Evolutionary conservation across 139 green algal species (phyloP).

Genomic region (Penium margaritaceum): DNA sequence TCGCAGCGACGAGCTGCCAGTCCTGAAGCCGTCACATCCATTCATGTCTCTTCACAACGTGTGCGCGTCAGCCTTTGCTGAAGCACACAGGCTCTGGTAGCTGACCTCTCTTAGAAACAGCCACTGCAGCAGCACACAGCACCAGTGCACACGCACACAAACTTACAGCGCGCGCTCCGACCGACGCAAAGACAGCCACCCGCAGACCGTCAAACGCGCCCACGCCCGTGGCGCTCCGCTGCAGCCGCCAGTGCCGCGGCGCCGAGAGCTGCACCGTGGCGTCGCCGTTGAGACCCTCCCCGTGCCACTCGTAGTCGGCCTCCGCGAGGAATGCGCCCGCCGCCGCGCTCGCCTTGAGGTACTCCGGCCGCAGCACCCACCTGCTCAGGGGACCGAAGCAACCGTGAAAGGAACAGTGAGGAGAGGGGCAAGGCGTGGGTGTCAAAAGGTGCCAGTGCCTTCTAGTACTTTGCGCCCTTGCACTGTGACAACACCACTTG

Average conservation of each 20-base stretch:
- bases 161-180: too few relatives aligned
- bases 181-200: conserved; percentile 20
- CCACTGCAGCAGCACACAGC: too few relatives aligned
- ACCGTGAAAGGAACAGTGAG: not conserved
- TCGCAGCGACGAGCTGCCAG: too few relatives aligned
- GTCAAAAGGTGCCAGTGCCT: not conserved
- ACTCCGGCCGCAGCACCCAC: conserved; percentile 25
- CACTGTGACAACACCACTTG: not conserved
- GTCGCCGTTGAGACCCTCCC: conserved; percentile 12
- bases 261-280: conserved; percentile 10
- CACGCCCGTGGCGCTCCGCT: not conserved
- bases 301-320: conserved; percentile 18
- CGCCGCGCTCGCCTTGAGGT: conserved; percentile 10
- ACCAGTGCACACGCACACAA: too few relatives aligned
- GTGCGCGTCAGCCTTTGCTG: too few relatives aligned
- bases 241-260: conserved; percentile 10
- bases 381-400: too few relatives aligned
- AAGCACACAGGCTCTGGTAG: too few relatives aligned
- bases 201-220: conserved; percentile 23
- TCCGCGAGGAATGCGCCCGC: conserved; percentile 15
- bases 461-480: not conserved
- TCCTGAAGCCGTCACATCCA: too few relatives aligned
- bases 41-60: too few relatives aligned
- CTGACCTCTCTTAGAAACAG: too few relatives aligned
- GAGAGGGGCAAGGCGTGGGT: not conserved